Evolutionary conservation across 108 stramenopile genomes (phyloP).

Genomic region (Cyclotella choctawhatcheeana): DNA sequence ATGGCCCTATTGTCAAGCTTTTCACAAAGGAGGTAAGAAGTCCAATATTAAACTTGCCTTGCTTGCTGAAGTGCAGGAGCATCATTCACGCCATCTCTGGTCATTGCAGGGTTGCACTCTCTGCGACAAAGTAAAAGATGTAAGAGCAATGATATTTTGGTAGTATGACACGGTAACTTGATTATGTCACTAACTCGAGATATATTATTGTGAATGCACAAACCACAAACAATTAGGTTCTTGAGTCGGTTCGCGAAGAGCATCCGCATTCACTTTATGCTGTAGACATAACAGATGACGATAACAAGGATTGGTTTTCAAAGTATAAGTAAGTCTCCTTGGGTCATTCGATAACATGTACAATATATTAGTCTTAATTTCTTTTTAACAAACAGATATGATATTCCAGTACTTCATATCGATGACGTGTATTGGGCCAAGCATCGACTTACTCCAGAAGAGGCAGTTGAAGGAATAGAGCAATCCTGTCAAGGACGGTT

Average conservation of each 20-base stretch:
- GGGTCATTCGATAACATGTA: neutral
- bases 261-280: constrained; percentile 76
- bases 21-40: constrained; percentile 87
- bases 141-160: neutral
- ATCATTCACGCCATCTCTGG: too few relatives aligned
- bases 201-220: too few relatives aligned
- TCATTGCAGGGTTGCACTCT: constrained; percentile 86
- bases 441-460: constrained; percentile 65
- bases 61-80: too few relatives aligned
- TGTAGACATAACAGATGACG: constrained; percentile 82
- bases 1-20: constrained; percentile 56
- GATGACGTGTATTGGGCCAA: constrained; percentile 80
- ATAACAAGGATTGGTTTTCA: constrained; percentile 62
- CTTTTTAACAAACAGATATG: constrained; percentile 46
- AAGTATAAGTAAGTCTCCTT: constrained; percentile 72
- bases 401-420: constrained; percentile 86
- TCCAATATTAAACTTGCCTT: too few relatives aligned
- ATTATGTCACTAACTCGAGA: too few relatives aligned
- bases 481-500: constrained; percentile 60
- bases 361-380: neutral
- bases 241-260: constrained; percentile 55
- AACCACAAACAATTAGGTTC: constrained; percentile 28
- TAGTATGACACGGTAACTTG: neutral
- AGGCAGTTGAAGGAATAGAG: constrained; percentile 58
- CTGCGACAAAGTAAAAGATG: constrained; percentile 80